Base-by-base conservation (phyloP, 176 grass and related monocot genomes). In the Luzula sylvatica region DNA sequence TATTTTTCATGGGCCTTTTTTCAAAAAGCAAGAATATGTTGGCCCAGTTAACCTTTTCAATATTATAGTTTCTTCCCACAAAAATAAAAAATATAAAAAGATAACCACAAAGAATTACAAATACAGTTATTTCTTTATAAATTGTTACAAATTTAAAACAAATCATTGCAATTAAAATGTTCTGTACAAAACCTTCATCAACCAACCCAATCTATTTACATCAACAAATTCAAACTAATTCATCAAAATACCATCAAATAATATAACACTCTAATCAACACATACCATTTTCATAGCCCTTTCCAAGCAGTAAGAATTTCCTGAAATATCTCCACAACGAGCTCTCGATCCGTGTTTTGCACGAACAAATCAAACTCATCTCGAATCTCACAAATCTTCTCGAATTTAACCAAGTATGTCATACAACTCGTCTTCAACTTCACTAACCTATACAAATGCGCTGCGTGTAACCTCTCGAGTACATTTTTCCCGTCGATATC, bases 301-400 rank as follows among this genome's bases (percentile, higher is more conserved):
- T 74, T 87, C 92, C 92, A 98, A 6, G 75, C 78, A n/a, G 57
- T 51, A 58, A 98, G 86, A 42, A 98, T 64, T 58, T 77, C 72
- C 26, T 78, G 85, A 45, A 98, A 90, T 47, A 90, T 72, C 45
- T 98, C 85, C 38, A 81, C 75, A 2, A 98, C 78, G 17, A 98
- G 82, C 3, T 98, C 92, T 38, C 92, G 66, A 43, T 98, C 92
- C 0, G 75, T 85, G 4, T 70, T 80, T 64, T 74, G 81, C 15
- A 98, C 75, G 52, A 98, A 98, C n/a, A 12, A 18, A 23, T 54
- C 68, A 23, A 98, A 66, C 7, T 98, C 86, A 0, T 98, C 81
- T 9, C 58, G 64, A 45, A 98, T 83, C 52, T 98, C 92, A 43
- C 86, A 98, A 12, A 98, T 82, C 72, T 98, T 98, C 44, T 84